A percentile compares a stretch with the other conserved stretches of the same genome.
Evolutionary conservation across 1,284 basidiomycete genomes (phyloP).

Genomic region (Volvariella surrecta): DNA sequence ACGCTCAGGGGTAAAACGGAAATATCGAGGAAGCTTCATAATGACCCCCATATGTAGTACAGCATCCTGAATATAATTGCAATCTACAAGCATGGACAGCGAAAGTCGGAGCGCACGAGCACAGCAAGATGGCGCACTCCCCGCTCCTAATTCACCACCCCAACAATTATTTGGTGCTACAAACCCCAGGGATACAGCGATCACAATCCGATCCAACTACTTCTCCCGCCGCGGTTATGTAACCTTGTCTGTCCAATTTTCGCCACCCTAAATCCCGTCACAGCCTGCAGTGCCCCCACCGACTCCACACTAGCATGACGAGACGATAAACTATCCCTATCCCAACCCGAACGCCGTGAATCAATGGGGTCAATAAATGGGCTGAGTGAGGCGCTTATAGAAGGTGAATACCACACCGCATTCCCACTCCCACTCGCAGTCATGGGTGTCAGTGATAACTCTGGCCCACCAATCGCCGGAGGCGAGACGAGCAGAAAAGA

Average conservation of each 20-base stretch:
- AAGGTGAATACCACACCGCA: slow-evolving; percentile 23
- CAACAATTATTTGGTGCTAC: no score
- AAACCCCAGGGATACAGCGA: no score
- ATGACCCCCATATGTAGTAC: no score
- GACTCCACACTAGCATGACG: slow-evolving; percentile 9
- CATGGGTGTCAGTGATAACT: slow-evolving; percentile 4
- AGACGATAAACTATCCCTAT: slow-evolving; percentile 4
- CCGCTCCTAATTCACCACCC: no score
- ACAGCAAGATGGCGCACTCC: no score
- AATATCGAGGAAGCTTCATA: no score
- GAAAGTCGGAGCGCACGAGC: no score
- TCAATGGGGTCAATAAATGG: slow-evolving; percentile 58
- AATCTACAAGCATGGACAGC: no score
- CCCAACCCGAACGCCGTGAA: slow-evolving; percentile 21
- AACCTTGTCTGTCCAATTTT: slow-evolving; percentile 91
- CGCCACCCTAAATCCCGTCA: slow-evolving; percentile 30
- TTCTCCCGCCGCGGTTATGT: slow-evolving; percentile 85
- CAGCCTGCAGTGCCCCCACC: slow-evolving; percentile 12
- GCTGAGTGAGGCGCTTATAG: slow-evolving; percentile 44
- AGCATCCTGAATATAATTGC: no score
- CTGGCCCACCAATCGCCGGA: slow-evolving; percentile 13
- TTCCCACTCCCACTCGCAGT: slow-evolving; percentile 8
- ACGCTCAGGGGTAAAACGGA: no score
- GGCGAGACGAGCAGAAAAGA: slow-evolving; percentile 67
- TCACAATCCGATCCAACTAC: slow-evolving; percentile 86